Evolutionary conservation across 2,329 filamentous ascomycete species (phyloP), one percentile per base, ranked within the genome.

Genomic region (Colletotrichum spaethianum): DNA sequence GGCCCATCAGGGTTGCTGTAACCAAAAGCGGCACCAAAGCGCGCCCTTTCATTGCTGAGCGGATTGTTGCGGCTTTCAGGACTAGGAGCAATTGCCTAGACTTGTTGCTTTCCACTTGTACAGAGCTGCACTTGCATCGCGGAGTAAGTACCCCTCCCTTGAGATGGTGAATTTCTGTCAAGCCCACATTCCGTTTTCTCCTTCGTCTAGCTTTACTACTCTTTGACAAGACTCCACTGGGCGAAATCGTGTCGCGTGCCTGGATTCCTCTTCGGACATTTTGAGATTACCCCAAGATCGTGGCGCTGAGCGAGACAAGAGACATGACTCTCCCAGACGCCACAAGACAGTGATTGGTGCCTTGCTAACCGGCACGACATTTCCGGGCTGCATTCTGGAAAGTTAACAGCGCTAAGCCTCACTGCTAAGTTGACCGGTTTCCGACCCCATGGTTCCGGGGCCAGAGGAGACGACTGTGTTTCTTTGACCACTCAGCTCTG

Each of bases 231-330:
- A 44, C 3, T 7, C 7, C 28, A 33, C 18, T 20, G 6, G 18
- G 20, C 42, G 31, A 9, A 4, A 31, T 23, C 33, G 42, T 33
- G 20, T 61, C 42, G 57, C 57, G 42, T 61, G 57, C 20, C 20
- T n/a, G n/a, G 3, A 36, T 61, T 61, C 57, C 57, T 26, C 8
- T 61, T 60, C 12, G 50, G 9, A 16, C 23, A 46, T 8, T 16
- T 46, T 11, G 5, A 12, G 7, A 50, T 31, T 31, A 46, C 28
- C 40, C 28, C 7, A 42, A 16, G 18, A 61, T 33, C n/a, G 42
- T 61, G 57, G 57, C 57, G 40, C n/a, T 33, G 42, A 26, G 40
- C 40, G 42, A 33, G 50, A 55, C 50, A 55, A 33, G 18, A 33
- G 42, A 33, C 42, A 18, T 14, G 26, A 26, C 36, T 48, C 14